Base-by-base conservation (phyloP, 1,139 yeast genomes). In the Pneumocystis oryctolagi region DNA sequence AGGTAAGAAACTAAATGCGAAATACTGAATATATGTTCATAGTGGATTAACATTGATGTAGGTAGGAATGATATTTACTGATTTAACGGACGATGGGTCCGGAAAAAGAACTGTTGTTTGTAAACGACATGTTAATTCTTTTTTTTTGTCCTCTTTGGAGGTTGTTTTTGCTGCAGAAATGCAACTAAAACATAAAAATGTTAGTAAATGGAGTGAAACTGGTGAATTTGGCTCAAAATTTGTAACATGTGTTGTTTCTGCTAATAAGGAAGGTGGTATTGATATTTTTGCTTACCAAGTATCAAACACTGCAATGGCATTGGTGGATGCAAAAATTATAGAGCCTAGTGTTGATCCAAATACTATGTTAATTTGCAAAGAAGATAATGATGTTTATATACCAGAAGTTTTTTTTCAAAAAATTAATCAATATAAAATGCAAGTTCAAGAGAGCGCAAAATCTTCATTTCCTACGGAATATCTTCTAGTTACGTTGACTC, bases 391-490 rank as follows among this genome's bases (percentile, higher is more conserved):
- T 16, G 80, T 96, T 65, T 92, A 90, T 70, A 97, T 94, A 12
- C 98, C 99, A 0, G 99, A 94, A 68, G 87, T 94, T 30, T 87
- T 88, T 70, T 94, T 85, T 77, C 83, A 84, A 74, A 84, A 83
- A 72, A 80, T 83, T 68, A 94, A 94, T 72, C 97, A 94, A 73
- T 94, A 92, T 74, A 89, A 89, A 6, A 77, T 89, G 34, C 84
- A 89, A 61, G 95, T 92, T 20, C 89, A 89, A 71, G 83, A 84
- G 58, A 87, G 88, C 70, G 98, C 97, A 16, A 88, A 87, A 71
- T 97, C 98, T 0, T 89, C 96, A 5, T 89, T 94, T 73, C 99
- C 99, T 0, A 94, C 89, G 18, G 98, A 94, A 68, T 94, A 88
- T 72, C 75, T 94, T 66, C 75, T 94, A 62, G 95, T 92, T 0